Evolutionary conservation across 108 stramenopile genomes (phyloP).

Genomic region (Phaeodactylum tricornutum): DNA sequence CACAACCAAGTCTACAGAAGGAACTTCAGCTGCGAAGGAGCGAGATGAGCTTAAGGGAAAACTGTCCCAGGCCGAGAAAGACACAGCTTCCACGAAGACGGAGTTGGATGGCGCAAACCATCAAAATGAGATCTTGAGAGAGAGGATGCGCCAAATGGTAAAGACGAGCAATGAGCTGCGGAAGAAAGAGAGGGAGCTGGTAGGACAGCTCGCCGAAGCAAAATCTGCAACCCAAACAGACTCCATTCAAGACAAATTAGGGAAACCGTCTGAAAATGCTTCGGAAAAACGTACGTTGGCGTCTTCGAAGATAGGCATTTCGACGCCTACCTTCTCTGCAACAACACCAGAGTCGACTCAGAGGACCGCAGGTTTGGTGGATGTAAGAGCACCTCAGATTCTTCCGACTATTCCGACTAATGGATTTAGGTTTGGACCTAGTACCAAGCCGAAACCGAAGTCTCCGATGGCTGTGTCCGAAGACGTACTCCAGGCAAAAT

Average conservation of each 20-base stretch:
- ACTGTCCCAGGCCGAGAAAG: conserved; percentile 18
- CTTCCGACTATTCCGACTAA: conserved; percentile 32
- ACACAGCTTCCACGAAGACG: conserved; percentile 23
- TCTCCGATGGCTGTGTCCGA: too few species aligned
- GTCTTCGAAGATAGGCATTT: too few species aligned
- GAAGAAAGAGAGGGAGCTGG: conserved; percentile 18
- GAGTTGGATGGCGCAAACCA: conserved; percentile 33
- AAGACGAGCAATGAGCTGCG: conserved; percentile 22
- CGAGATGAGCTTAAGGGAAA: conserved; percentile 26
- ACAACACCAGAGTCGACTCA: too few species aligned
- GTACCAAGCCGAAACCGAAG: neutral
- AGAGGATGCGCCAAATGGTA: conserved; percentile 34
- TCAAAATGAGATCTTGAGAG: conserved; percentile 41
- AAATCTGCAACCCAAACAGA: too few species aligned
- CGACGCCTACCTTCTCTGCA: too few species aligned
- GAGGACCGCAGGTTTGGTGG: too few species aligned
- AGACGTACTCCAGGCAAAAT: too few species aligned
- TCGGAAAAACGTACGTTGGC: too few species aligned
- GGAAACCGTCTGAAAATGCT: too few species aligned
- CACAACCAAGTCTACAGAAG: conserved; percentile 10
- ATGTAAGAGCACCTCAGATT: conserved; percentile 2
- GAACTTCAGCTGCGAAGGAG: conserved; percentile 22
- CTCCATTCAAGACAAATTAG: too few species aligned
- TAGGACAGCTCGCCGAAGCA: conserved; percentile 13
- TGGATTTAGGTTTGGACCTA: conserved; percentile 58